These are phyloP conservation scores for Cicer arietinum DNA, from an alignment of 306 rosid genomes.

Conservation along the genomic window DNA sequence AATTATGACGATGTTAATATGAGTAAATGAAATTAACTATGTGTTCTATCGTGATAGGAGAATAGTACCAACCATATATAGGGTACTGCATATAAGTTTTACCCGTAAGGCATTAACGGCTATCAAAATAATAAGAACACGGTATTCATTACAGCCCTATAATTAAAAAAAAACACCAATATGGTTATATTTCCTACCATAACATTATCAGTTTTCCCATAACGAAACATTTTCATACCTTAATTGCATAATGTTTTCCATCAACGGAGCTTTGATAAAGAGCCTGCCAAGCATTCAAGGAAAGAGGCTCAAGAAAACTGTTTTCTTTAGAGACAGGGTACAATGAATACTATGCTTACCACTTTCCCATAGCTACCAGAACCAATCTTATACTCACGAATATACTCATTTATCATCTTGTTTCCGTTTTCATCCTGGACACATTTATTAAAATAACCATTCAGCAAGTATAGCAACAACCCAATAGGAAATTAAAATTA, in stretches of 20 bases:
- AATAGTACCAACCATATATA: too few relatives aligned
- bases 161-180: neutral
- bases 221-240: constrained; percentile 55
- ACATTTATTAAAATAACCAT: constrained; percentile 26
- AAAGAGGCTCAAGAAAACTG: constrained; percentile 40
- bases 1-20: too few relatives aligned
- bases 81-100: too few relatives aligned
- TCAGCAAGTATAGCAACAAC: neutral
- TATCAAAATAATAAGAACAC: neutral
- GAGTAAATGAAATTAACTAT: too few relatives aligned
- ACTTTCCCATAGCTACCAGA: constrained; percentile 99
- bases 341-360: constrained; percentile 58
- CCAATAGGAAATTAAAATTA: too few relatives aligned
- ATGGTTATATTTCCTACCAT: constrained; percentile 21
- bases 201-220: neutral
- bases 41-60: too few relatives aligned
- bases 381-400: constrained; percentile 93
- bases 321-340: constrained; percentile 21
- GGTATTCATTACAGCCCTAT: neutral
- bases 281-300: constrained; percentile 61
- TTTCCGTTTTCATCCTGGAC: constrained; percentile 83
- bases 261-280: constrained; percentile 74
- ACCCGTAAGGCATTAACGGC: neutral
- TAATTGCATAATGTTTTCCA: constrained; percentile 88
- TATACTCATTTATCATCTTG: constrained; percentile 90